Conservation (phyloP, 2,329 filamentous ascomycete species). For the Clarireedia homoeocarpa region DNA sequence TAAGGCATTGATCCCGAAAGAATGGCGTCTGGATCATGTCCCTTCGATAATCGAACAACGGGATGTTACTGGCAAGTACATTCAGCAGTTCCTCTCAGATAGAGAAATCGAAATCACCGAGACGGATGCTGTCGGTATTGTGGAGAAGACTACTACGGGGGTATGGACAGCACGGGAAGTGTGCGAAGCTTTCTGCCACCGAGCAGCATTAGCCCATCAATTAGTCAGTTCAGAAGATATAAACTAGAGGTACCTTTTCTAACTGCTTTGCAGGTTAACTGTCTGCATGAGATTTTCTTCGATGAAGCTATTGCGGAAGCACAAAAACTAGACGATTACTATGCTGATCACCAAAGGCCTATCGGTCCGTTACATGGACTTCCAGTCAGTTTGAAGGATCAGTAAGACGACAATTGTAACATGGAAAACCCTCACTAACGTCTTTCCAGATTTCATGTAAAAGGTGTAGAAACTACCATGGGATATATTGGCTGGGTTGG, state of each 20-base stretch:
- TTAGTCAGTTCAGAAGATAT: slow-evolving; percentile 40
- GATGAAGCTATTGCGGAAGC: slow-evolving; percentile 43
- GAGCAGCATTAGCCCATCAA: slow-evolving; percentile 47
- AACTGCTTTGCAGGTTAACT: slow-evolving; percentile 43
- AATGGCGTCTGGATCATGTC: slow-evolving; percentile 43
- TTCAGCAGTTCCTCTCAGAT: slow-evolving; percentile 45
- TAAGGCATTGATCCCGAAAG: slow-evolving; percentile 44
- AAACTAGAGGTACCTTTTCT: slow-evolving; percentile 35
- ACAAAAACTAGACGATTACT: slow-evolving; percentile 43
- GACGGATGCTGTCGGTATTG: slow-evolving; percentile 48
- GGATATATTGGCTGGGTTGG: slow-evolving; percentile 59
- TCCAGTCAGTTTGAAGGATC: slow-evolving; percentile 35
- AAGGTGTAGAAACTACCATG: slow-evolving; percentile 36
- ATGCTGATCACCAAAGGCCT: slow-evolving; percentile 31
- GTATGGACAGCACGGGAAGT: slow-evolving; percentile 49
- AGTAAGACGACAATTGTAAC: slow-evolving; percentile 4
- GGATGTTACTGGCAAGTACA: slow-evolving; percentile 48
- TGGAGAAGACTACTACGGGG: slow-evolving; percentile 44
- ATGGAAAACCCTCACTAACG: not conserved
- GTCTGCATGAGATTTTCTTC: slow-evolving; percentile 50
- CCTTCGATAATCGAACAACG: slow-evolving; percentile 38
- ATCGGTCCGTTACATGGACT: slow-evolving; percentile 35
- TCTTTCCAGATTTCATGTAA: slow-evolving; percentile 23
- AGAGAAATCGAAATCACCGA: slow-evolving; percentile 54
- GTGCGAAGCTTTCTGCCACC: slow-evolving; percentile 44